Conservation (phyloP, 495 filamentous ascomycete genomes). For the Trichoderma orchidacearum region DNA sequence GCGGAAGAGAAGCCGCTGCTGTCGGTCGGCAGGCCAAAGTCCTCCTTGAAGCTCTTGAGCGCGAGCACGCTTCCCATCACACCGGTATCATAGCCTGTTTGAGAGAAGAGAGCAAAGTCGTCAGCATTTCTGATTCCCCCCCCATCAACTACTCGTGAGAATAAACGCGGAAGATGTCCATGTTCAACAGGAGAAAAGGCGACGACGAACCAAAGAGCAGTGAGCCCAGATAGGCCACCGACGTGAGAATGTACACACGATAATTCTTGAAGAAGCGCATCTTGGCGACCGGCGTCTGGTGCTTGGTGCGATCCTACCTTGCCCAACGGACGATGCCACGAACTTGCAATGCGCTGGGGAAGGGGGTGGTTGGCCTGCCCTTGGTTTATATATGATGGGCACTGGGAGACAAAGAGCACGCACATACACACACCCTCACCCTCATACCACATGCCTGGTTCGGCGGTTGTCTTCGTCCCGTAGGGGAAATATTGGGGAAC, state of each 20-base stretch:
- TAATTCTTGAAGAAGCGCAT: slow-evolving; percentile 33
- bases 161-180: no score
- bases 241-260: slow-evolving; percentile 38
- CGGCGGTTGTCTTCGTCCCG: no score
- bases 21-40: slow-evolving; percentile 13
- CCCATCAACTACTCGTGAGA: no score
- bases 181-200: background rate
- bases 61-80: slow-evolving; percentile 47
- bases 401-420: no score
- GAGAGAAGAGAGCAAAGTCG: slow-evolving; percentile 49
- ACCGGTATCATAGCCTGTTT: slow-evolving; percentile 44
- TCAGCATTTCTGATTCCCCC: slow-evolving; percentile 4
- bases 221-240: slow-evolving; percentile 39
- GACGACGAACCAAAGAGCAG: slow-evolving; percentile 33
- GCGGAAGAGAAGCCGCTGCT: slow-evolving; percentile 10
- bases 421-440: no score
- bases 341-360: no score
- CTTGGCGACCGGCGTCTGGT: background rate
- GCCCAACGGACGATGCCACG: no score
- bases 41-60: slow-evolving; percentile 28
- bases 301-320: no score
- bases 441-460: no score
- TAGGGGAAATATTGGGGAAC: no score
- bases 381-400: no score
- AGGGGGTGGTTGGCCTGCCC: no score